These are phyloP conservation scores for Solanum corneliomulleri DNA, from an alignment of 257 asterid species.

Conservation along the genomic window DNA sequence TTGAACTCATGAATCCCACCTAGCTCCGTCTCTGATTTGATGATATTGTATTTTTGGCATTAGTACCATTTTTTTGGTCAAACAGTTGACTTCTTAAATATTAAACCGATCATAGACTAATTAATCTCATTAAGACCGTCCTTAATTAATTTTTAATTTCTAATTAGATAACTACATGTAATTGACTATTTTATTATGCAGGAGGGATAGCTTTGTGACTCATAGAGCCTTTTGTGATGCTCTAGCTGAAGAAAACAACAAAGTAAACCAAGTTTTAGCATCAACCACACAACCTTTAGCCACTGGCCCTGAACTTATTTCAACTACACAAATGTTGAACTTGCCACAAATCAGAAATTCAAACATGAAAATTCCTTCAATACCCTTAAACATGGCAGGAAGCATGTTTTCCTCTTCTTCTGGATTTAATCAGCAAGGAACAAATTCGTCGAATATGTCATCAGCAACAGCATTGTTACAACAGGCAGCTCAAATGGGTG, in stretches of 20 bases:
- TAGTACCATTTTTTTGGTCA: background rate
- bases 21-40: no score
- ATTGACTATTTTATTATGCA: background rate
- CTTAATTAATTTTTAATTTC: background rate
- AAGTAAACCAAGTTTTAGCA: background rate
- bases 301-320: background rate
- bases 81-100: background rate
- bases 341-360: background rate
- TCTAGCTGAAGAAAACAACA: background rate
- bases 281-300: background rate
- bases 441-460: background rate
- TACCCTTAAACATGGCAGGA: background rate
- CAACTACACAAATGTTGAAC: background rate
- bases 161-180: background rate
- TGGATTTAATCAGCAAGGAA: background rate
- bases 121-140: background rate
- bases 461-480: slow-evolving; percentile 2
- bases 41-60: background rate
- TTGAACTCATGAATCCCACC: no score
- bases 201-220: slow-evolving; percentile 5
- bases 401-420: background rate
- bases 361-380: background rate
- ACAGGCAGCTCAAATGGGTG: slow-evolving; percentile 9
- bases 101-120: background rate
- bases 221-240: slow-evolving; percentile 10